Evolutionary conservation across 352 stramenopile species (phyloP).

Genomic region (Pythium aristosporum): DNA sequence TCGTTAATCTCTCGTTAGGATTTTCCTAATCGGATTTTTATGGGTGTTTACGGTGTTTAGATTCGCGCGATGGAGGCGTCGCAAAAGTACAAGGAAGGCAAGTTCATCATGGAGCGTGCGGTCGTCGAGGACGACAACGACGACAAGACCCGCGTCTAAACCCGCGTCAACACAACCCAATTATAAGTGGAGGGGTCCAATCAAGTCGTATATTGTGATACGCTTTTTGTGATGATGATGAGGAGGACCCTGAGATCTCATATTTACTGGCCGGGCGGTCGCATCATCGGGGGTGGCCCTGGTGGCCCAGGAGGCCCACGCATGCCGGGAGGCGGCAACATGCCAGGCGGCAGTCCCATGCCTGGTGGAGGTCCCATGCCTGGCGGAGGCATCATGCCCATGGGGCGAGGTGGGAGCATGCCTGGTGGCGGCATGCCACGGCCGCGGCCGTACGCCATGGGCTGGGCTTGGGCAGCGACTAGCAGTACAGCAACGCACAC

Average conservation of each 20-base stretch:
- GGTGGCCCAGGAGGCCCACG: slow-evolving; percentile 41
- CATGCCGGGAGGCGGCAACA: slow-evolving; percentile 78
- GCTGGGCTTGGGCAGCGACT: slow-evolving; percentile 80
- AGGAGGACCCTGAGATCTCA: slow-evolving; percentile 1
- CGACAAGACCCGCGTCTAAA: slow-evolving; percentile 21
- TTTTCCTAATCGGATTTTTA: neutral
- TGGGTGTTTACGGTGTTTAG: slow-evolving; percentile 26
- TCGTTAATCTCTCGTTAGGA: no score
- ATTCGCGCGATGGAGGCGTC: slow-evolving; percentile 77
- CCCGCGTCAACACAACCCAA: neutral
- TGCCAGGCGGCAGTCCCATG: slow-evolving; percentile 65
- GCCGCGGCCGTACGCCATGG: slow-evolving; percentile 77
- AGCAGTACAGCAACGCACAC: slow-evolving; percentile 11
- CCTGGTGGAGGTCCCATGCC: slow-evolving; percentile 50
- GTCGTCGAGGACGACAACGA: slow-evolving; percentile 69
- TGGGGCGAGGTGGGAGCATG: slow-evolving; percentile 44
- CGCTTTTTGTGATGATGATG: neutral
- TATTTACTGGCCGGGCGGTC: slow-evolving; percentile 71
- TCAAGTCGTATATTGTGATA: slow-evolving; percentile 14
- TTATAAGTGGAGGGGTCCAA: neutral
- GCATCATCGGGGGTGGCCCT: slow-evolving; percentile 61
- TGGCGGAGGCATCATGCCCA: slow-evolving; percentile 57
- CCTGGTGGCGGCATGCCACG: slow-evolving; percentile 68
- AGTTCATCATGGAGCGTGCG: slow-evolving; percentile 79
- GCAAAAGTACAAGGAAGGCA: slow-evolving; percentile 87